A percentile compares a stretch with the other conserved stretches of the same genome.
Conservation (phyloP, 1,284 basidiomycete genomes). For the Puccinia brachypodii region DNA sequence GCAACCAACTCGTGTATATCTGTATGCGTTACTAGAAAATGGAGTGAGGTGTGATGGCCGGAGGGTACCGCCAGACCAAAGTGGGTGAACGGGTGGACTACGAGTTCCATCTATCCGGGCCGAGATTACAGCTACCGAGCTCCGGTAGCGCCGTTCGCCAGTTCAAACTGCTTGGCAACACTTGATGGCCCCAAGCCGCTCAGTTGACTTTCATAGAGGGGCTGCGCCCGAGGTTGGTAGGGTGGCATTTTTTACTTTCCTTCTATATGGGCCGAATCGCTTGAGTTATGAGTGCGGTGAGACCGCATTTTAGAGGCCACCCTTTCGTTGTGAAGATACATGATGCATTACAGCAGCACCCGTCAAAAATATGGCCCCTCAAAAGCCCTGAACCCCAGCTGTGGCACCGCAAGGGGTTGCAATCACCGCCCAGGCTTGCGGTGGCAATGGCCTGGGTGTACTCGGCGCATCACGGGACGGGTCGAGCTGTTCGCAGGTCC, state of each 20-base stretch:
- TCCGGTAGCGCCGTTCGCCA: not conserved
- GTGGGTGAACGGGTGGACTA: not conserved
- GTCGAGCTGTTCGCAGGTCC: no score
- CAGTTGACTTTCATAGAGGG: not conserved
- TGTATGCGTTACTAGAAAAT: not conserved
- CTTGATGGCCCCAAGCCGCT: not conserved
- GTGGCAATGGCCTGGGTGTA: not conserved
- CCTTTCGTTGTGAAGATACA: not conserved
- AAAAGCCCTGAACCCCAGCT: not conserved
- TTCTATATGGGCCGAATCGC: not conserved
- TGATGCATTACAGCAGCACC: not conserved
- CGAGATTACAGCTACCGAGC: not conserved
- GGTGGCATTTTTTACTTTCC: not conserved
- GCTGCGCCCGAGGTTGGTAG: not conserved
- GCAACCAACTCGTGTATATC: not conserved
- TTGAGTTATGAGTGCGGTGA: no score
- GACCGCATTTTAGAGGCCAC: no score
- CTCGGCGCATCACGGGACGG: not conserved
- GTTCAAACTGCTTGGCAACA: constrained; percentile 4
- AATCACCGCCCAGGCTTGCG: not conserved
- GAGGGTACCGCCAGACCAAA: not conserved
- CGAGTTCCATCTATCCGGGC: not conserved
- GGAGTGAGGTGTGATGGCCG: not conserved
- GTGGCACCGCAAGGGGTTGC: not conserved
- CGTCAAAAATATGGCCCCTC: not conserved